phyloP scores from a whole-genome alignment of 1,139 yeast species.

The Blastobotrys elegans region DNA sequence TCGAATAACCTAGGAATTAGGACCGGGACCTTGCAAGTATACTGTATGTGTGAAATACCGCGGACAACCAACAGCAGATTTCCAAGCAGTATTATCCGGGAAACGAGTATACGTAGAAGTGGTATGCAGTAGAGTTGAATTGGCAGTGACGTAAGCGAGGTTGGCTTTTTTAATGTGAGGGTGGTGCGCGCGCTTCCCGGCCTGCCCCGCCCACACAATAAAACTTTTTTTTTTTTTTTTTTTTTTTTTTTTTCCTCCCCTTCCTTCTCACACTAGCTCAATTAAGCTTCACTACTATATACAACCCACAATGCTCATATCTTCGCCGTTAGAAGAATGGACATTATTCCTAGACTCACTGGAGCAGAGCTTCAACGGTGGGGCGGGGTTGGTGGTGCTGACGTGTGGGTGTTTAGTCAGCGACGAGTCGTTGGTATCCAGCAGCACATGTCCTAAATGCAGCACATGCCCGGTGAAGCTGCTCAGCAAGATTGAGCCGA shows the following conservation, averaged over 20 bases:
- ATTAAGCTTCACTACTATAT: not conserved
- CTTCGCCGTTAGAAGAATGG: slow-evolving; percentile 27
- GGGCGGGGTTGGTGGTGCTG: slow-evolving; percentile 52
- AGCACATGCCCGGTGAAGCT: not conserved
- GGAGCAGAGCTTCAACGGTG: slow-evolving; percentile 31
- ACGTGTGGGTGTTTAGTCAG: slow-evolving; percentile 73
- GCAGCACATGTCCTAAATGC: slow-evolving; percentile 4
- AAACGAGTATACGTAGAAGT: too few relatives aligned
- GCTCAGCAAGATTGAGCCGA: slow-evolving; percentile 36
- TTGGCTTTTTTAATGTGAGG: too few relatives aligned
- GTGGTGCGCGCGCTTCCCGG: too few relatives aligned
- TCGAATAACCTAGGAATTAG: too few relatives aligned
- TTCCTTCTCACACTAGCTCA: not conserved
- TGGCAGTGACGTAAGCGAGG: too few relatives aligned
- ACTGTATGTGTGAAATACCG: too few relatives aligned
- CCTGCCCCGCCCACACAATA: too few relatives aligned
- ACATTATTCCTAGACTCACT: slow-evolving; percentile 27
- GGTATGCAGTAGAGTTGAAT: too few relatives aligned
- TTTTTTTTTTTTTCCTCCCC: not conserved
- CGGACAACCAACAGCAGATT: too few relatives aligned
- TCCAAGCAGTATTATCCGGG: too few relatives aligned
- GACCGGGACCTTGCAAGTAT: too few relatives aligned
- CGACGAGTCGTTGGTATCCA: not conserved
- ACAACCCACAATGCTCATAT: slow-evolving; percentile 3
- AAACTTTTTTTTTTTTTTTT: too few relatives aligned